A percentile compares a stretch with the other conserved stretches of the same genome.
phyloP scores from a whole-genome alignment of 1,284 basidiomycete species.

The Ustanciosporium gigantosporum region DNA sequence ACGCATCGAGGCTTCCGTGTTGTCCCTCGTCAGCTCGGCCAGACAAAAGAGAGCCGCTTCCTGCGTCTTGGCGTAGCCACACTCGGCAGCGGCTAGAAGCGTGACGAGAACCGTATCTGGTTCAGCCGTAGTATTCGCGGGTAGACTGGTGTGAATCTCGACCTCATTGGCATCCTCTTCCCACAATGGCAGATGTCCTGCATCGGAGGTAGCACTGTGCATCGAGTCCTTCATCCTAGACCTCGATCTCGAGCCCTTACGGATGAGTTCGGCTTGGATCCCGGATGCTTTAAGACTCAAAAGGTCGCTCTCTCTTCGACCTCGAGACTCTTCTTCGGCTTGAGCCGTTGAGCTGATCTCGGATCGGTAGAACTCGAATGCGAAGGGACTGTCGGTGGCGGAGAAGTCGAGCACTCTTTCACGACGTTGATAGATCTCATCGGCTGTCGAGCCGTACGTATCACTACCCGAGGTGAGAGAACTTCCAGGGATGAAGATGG shows the following conservation, averaged over 20 bases:
- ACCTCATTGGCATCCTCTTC: conserved; percentile 20
- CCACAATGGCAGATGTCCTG: conserved; percentile 20
- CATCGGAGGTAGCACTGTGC: conserved; percentile 4
- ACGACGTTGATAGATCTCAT: conserved; percentile 30
- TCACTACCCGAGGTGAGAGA: background rate
- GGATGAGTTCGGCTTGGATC: conserved; percentile 33
- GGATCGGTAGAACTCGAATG: background rate
- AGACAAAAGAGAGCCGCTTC: conserved; percentile 51
- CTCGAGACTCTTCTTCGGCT: conserved; percentile 4
- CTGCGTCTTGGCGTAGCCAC: conserved; percentile 43
- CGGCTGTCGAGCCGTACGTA: conserved; percentile 3
- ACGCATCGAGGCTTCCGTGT: conserved; percentile 15
- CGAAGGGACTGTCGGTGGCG: conserved; percentile 20
- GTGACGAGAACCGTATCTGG: conserved; percentile 19
- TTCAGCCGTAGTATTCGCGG: conserved; percentile 2
- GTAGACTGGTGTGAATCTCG: conserved; percentile 1
- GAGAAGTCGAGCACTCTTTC: conserved; percentile 22
- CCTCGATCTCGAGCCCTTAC: conserved; percentile 29
- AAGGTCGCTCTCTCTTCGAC: conserved; percentile 3
- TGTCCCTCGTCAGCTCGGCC: conserved; percentile 39
- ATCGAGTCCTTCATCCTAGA: conserved; percentile 22
- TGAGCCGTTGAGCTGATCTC: background rate
- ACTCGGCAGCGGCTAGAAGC: conserved; percentile 43
- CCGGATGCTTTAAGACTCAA: conserved; percentile 1
- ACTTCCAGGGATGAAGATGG: conserved; percentile 38